Conservation (phyloP, 106 monocot species). For the Posidonia australis region DNA sequence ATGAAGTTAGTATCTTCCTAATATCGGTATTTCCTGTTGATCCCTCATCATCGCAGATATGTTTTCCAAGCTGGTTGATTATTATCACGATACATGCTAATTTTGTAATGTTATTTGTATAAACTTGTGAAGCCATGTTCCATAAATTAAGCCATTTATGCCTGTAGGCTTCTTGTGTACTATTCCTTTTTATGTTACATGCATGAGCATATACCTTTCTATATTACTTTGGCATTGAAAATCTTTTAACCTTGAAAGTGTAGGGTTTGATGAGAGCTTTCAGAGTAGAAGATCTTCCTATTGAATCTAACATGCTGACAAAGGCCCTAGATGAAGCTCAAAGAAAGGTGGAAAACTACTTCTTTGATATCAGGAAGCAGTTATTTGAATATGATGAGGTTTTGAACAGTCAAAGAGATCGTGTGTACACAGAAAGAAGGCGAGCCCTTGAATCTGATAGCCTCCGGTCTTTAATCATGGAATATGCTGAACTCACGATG, state of each 20-base stretch:
- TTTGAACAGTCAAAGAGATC: constrained; percentile 89
- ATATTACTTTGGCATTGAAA: no score
- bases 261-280: constrained; percentile 98
- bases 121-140: no score
- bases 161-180: no score
- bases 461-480: constrained; percentile 61
- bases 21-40: no score
- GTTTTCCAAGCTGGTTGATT: no score
- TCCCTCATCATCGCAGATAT: no score
- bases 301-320: constrained; percentile 90
- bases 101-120: no score
- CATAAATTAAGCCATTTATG: no score
- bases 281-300: constrained; percentile 93
- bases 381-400: constrained; percentile 96
- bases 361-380: constrained; percentile 95
- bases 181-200: no score
- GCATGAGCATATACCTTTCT: no score
- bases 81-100: no score
- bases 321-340: constrained; percentile 98
- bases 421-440: constrained; percentile 85
- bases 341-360: constrained; percentile 94
- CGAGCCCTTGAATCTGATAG: constrained; percentile 69
- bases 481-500: constrained; percentile 95
- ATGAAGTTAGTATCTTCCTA: no score
- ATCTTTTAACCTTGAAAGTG: neutral